phyloP scores from a whole-genome alignment of 257 asterid species.

The Coffea canephora region DNA sequence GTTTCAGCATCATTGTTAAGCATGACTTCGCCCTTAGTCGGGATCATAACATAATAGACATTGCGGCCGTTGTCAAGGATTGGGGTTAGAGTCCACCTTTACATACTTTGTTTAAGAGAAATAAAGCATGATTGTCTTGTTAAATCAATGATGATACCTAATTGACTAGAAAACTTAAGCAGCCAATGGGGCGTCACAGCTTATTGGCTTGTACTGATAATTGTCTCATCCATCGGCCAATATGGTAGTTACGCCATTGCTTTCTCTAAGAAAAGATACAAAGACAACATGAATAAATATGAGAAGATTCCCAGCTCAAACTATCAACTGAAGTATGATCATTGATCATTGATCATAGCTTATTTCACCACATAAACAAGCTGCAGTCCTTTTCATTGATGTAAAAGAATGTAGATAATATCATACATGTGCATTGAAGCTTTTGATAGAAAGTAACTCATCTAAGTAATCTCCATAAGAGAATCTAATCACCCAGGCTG shows the following conservation, averaged over 20 bases:
- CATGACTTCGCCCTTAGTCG: background rate
- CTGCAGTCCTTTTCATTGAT: background rate
- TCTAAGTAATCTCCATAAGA: background rate
- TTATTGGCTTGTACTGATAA: background rate
- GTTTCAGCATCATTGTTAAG: background rate
- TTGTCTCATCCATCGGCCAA: constrained; percentile 7
- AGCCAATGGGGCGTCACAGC: background rate
- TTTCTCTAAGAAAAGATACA: constrained; percentile 19
- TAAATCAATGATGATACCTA: constrained; percentile 10
- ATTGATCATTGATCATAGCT: background rate
- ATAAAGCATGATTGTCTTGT: background rate
- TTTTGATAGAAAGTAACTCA: background rate
- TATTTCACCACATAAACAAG: background rate
- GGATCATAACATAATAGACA: background rate
- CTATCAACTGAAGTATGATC: background rate
- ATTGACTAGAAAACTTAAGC: constrained; percentile 15
- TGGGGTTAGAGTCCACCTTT: background rate
- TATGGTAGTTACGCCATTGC: constrained; percentile 20
- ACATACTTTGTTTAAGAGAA: constrained; percentile 7
- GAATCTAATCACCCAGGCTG: background rate
- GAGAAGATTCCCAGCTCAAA: constrained; percentile 7
- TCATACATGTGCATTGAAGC: background rate
- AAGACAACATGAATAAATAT: constrained; percentile 1
- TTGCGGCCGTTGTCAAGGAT: background rate
- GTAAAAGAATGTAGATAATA: background rate